A percentile compares a stretch with the other conserved stretches of the same genome.
phyloP scores from a whole-genome alignment of 2,329 filamentous ascomycete species.

The Chaetomiaceae sp. region DNA sequence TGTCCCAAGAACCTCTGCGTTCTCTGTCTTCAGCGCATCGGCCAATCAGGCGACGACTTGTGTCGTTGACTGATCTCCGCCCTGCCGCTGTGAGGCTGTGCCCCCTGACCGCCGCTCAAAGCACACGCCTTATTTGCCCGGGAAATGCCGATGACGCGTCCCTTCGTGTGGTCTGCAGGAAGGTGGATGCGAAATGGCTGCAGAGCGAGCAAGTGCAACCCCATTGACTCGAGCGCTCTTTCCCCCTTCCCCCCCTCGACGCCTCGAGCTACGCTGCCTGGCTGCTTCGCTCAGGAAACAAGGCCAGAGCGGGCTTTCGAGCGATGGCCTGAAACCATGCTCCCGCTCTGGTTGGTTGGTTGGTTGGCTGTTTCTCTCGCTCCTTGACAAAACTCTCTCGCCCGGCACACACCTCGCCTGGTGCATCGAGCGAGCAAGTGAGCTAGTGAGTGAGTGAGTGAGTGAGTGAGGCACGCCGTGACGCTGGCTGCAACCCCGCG shows the following conservation, averaged over 20 bases:
- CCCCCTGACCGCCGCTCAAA: slow-evolving; percentile 1
- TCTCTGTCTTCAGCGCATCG: background rate
- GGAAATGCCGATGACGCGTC: slow-evolving; percentile 28
- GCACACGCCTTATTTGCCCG: slow-evolving; percentile 14
- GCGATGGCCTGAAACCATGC: background rate
- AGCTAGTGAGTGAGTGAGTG: too few species aligned
- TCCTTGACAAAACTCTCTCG: too few species aligned
- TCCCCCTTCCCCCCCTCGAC: too few species aligned
- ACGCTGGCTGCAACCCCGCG: background rate
- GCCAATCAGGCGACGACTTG: slow-evolving; percentile 1
- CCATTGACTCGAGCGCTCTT: too few species aligned
- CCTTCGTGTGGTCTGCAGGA: background rate
- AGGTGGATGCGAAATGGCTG: too few species aligned
- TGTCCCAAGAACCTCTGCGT: background rate
- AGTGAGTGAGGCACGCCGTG: background rate
- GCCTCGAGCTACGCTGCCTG: too few species aligned
- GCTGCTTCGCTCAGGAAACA: too few species aligned
- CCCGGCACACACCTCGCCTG: too few species aligned
- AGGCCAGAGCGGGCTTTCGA: too few species aligned
- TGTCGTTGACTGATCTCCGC: background rate
- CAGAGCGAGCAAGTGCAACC: too few species aligned
- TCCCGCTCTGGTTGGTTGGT: background rate
- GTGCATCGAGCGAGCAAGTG: too few species aligned
- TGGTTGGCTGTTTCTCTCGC: too few species aligned
- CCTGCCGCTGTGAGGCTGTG: slow-evolving; percentile 12